Conservation (phyloP, 257 asterid genomes). For the Solanum ahanhuiri region DNA sequence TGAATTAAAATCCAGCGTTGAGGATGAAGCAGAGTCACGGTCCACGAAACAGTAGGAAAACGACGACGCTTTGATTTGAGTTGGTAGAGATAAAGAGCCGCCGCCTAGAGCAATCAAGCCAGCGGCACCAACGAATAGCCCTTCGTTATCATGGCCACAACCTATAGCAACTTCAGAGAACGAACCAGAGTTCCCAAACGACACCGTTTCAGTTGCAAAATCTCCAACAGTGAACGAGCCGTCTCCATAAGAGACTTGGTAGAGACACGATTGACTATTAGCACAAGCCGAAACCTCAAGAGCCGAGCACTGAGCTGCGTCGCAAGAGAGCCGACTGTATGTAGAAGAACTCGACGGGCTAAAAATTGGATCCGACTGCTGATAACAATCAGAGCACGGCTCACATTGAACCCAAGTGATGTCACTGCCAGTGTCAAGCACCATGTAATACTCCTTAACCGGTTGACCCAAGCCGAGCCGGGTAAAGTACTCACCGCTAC, state of each 20-base stretch:
- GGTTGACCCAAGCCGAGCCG: slow-evolving; percentile 70
- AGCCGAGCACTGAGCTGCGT: slow-evolving; percentile 28
- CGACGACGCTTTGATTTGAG: slow-evolving; percentile 54
- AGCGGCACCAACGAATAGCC: slow-evolving; percentile 52
- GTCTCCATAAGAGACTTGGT: slow-evolving; percentile 61
- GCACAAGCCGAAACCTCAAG: slow-evolving; percentile 36
- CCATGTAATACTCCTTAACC: slow-evolving; percentile 27
- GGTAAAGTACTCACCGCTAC: slow-evolving; percentile 75
- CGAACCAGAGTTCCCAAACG: slow-evolving; percentile 45
- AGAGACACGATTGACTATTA: slow-evolving; percentile 13
- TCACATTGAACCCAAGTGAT: slow-evolving; percentile 72
- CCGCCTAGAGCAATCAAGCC: slow-evolving; percentile 71
- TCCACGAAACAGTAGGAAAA: slow-evolving; percentile 76
- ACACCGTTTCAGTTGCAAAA: slow-evolving; percentile 55
- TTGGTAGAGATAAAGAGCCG: slow-evolving; percentile 47
- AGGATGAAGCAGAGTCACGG: slow-evolving; percentile 53
- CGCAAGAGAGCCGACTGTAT: slow-evolving; percentile 32
- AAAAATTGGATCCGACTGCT: slow-evolving; percentile 51
- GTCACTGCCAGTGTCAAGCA: slow-evolving; percentile 65
- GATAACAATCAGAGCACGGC: slow-evolving; percentile 62
- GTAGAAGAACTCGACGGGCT: slow-evolving; percentile 42
- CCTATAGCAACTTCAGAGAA: slow-evolving; percentile 46
- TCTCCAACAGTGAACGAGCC: slow-evolving; percentile 57
- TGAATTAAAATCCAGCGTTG: slow-evolving; percentile 68
- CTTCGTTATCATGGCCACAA: slow-evolving; percentile 70